phyloP scores from a whole-genome alignment of 1,139 yeast species.

The Yamadazyma triangularis region DNA sequence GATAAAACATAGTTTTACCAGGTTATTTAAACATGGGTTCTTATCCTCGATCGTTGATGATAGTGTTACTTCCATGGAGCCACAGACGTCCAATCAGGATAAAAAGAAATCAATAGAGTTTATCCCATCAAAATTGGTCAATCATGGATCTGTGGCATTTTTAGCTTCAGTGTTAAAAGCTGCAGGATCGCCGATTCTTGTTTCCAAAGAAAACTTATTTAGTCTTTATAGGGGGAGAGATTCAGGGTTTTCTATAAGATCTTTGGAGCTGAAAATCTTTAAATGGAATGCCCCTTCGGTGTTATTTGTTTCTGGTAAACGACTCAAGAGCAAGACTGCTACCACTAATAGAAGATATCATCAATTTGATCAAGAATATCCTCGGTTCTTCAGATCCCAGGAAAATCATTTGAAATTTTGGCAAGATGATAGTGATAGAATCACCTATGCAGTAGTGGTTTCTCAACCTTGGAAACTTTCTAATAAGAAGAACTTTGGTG shows the following conservation, averaged over 20 bases:
- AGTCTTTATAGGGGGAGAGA: slow-evolving; percentile 70
- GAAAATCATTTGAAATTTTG: slow-evolving; percentile 28
- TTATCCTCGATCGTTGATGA: slow-evolving; percentile 12
- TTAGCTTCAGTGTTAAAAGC: slow-evolving; percentile 29
- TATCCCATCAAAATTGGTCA: slow-evolving; percentile 37
- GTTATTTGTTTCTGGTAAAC: slow-evolving; percentile 61
- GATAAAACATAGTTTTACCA: slow-evolving; percentile 27
- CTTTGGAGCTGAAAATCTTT: slow-evolving; percentile 77
- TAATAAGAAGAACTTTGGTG: slow-evolving; percentile 72
- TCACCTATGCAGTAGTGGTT: slow-evolving; percentile 60
- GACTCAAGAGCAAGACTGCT: slow-evolving; percentile 38
- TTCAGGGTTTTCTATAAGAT: slow-evolving; percentile 81
- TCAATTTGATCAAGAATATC: slow-evolving; percentile 49
- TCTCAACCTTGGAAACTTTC: slow-evolving; percentile 75
- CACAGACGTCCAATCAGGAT: slow-evolving; percentile 2
- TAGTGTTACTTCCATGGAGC: not conserved
- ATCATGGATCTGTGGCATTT: slow-evolving; percentile 36
- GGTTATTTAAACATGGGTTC: slow-evolving; percentile 29
- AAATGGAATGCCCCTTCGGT: slow-evolving; percentile 91
- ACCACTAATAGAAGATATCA: slow-evolving; percentile 46
- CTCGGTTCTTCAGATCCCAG: slow-evolving; percentile 36
- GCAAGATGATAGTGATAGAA: slow-evolving; percentile 35
- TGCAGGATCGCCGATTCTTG: slow-evolving; percentile 16
- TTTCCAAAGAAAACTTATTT: slow-evolving; percentile 42
- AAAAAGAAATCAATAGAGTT: slow-evolving; percentile 10